Conservation (phyloP, 768 basidiomycete species). For the Dioszegia aurantiaca region DNA sequence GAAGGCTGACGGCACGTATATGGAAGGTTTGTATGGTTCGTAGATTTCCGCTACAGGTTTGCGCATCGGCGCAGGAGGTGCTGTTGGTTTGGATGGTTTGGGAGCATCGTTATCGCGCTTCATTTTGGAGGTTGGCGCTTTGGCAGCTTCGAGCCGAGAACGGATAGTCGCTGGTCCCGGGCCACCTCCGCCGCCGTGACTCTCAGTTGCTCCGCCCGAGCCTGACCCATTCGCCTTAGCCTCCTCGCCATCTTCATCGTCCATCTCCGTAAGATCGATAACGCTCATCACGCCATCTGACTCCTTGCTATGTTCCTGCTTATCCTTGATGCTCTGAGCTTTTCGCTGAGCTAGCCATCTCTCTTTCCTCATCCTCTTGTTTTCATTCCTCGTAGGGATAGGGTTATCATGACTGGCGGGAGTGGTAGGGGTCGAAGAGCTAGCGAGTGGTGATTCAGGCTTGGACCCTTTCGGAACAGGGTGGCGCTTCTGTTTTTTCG, state of each 20-base stretch:
- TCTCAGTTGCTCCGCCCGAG: no score
- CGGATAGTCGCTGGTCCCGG: slow-evolving; percentile 1
- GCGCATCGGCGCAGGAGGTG: no score
- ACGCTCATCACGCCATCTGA: background rate
- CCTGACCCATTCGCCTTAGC: background rate
- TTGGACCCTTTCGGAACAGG: no score
- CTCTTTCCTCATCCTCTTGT: background rate
- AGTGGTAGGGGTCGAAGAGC: no score
- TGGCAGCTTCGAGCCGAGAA: background rate
- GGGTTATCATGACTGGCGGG: no score
- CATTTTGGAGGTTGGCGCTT: background rate
- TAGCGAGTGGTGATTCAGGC: no score
- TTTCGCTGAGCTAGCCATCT: background rate
- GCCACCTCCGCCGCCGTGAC: background rate
- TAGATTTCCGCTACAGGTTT: no score
- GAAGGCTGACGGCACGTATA: slow-evolving; percentile 2
- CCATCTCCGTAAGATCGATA: slow-evolving; percentile 2
- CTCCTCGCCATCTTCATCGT: slow-evolving; percentile 1
- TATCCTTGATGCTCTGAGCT: background rate
- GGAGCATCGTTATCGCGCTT: no score
- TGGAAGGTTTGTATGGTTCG: no score
- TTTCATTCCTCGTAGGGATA: background rate
- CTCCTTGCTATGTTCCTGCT: slow-evolving; percentile 1
- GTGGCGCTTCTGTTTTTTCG: no score
- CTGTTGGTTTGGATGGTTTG: background rate